phyloP scores from a whole-genome alignment of 495 filamentous ascomycete genomes.

The Talaromyces adpressus region DNA sequence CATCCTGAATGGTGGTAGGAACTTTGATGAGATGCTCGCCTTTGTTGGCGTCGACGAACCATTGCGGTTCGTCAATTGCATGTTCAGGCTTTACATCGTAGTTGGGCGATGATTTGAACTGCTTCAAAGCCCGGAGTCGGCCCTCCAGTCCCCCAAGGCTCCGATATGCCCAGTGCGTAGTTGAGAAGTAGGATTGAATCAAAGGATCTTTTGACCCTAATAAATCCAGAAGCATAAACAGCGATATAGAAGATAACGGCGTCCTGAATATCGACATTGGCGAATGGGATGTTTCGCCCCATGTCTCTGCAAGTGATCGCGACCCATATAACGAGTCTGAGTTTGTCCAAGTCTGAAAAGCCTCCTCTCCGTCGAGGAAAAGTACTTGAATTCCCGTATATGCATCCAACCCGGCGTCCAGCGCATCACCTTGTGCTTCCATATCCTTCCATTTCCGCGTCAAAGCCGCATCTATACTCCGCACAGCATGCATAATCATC shows the following conservation, averaged over 20 bases:
- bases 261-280: conserved; percentile 68
- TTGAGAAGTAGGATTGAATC: conserved; percentile 74
- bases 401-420: conserved; percentile 47
- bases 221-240: conserved; percentile 92
- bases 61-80: conserved; percentile 12
- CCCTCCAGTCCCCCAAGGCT: conserved; percentile 60
- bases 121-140: conserved; percentile 53
- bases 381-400: conserved; percentile 83
- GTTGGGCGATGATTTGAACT: conserved; percentile 42
- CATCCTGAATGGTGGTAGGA: conserved; percentile 60
- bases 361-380: conserved; percentile 91
- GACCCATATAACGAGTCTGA: conserved; percentile 84
- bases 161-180: conserved; percentile 91
- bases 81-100: neutral
- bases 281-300: conserved; percentile 60
- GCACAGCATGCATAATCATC: conserved; percentile 78
- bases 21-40: conserved; percentile 33
- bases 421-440: conserved; percentile 46
- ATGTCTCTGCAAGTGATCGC: conserved; percentile 65
- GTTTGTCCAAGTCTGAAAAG: conserved; percentile 70
- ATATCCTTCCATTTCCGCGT: conserved; percentile 74
- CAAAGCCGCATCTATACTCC: conserved; percentile 71
- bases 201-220: conserved; percentile 64
- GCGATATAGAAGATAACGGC: conserved; percentile 66
- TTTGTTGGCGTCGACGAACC: conserved; percentile 51